Conservation (phyloP, 2,329 filamentous ascomycete species). For the Aspergillus melleus region DNA sequence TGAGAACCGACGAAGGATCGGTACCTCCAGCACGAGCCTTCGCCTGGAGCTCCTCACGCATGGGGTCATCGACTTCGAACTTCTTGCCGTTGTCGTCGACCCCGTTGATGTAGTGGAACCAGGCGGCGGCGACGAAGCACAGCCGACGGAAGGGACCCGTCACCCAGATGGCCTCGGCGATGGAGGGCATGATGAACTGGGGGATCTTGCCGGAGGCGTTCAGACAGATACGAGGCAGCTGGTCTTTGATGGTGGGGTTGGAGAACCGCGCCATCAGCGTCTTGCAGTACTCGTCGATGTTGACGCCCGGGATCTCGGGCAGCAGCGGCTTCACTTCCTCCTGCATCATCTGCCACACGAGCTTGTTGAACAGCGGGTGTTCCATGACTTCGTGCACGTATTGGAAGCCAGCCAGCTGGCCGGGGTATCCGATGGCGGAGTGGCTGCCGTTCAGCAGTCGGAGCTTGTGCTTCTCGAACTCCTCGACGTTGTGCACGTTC, state of each 20-base stretch:
- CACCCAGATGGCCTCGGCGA: constrained; percentile 46
- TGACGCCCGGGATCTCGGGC: constrained; percentile 52
- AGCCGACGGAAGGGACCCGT: constrained; percentile 48
- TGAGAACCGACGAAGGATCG: constrained; percentile 46
- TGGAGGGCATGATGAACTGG: constrained; percentile 43
- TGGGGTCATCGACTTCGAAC: constrained; percentile 48
- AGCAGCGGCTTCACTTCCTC: constrained; percentile 55
- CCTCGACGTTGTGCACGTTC: constrained; percentile 54
- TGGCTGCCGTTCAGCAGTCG: constrained; percentile 56
- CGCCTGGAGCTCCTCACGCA: constrained; percentile 50
- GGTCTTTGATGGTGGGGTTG: constrained; percentile 59
- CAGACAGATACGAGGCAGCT: constrained; percentile 54
- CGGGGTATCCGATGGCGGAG: constrained; percentile 54
- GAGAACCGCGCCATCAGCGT: constrained; percentile 57
- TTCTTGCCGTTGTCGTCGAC: constrained; percentile 49
- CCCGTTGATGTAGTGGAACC: constrained; percentile 56
- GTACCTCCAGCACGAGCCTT: constrained; percentile 47
- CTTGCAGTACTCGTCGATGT: constrained; percentile 55
- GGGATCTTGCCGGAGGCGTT: constrained; percentile 57
- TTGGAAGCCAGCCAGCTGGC: constrained; percentile 53
- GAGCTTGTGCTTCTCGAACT: constrained; percentile 59
- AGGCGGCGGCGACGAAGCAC: constrained; percentile 50
- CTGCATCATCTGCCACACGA: constrained; percentile 58
- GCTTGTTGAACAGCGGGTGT: constrained; percentile 49
- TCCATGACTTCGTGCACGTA: constrained; percentile 58